Evolutionary conservation across 352 stramenopile species (phyloP).

Genomic region (Pythium angustatum): DNA sequence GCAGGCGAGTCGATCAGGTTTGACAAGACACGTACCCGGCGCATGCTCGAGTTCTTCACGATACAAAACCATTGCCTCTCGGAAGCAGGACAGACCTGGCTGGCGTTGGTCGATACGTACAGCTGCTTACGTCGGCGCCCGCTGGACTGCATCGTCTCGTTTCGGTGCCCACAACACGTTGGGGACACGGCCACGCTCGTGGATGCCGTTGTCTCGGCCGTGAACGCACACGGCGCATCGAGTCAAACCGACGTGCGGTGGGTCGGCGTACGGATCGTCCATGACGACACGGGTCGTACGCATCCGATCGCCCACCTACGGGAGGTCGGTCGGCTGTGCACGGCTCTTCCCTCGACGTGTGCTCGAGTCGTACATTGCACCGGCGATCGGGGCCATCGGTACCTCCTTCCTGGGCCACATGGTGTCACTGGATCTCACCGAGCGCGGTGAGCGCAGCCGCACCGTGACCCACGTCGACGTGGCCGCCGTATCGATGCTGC

Average conservation of each 20-base stretch:
- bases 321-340: neutral
- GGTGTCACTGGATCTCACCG: neutral
- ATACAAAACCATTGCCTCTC: neutral
- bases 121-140: neutral
- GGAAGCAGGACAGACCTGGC: neutral
- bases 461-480: neutral
- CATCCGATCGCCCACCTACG: neutral
- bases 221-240: neutral
- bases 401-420: too few species aligned
- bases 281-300: neutral
- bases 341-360: neutral
- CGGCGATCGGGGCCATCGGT: too few species aligned
- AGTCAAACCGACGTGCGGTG: neutral
- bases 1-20: too few species aligned
- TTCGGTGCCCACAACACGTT: neutral
- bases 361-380: neutral
- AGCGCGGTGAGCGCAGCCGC: neutral
- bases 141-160: neutral
- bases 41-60: slow-evolving; percentile 2
- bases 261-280: neutral
- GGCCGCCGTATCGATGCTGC: neutral
- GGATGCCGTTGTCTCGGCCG: neutral
- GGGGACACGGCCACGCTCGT: neutral
- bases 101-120: neutral
- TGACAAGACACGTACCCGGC: too few species aligned